Conservation (phyloP, 768 basidiomycete species). For the Xerocomellus chrysenteron region DNA sequence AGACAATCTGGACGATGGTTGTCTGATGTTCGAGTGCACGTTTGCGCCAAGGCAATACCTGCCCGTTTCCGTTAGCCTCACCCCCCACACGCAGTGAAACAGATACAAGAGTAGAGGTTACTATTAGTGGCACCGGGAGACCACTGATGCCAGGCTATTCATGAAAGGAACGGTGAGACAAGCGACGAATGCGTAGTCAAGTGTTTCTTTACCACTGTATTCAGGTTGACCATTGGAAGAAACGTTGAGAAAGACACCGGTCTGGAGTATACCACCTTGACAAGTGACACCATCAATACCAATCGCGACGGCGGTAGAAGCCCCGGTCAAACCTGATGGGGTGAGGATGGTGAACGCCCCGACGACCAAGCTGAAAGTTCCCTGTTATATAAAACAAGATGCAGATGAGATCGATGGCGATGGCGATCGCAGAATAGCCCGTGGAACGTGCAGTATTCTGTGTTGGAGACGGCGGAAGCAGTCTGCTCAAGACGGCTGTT, state of each 20-base stretch:
- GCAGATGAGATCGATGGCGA: not conserved
- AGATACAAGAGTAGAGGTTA: too few species aligned
- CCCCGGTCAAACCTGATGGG: not conserved
- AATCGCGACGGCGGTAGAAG: constrained; percentile 6
- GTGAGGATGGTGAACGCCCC: constrained; percentile 6
- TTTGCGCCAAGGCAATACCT: too few species aligned
- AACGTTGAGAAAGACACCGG: not conserved
- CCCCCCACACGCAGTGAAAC: too few species aligned
- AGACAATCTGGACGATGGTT: too few species aligned
- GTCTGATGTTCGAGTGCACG: too few species aligned
- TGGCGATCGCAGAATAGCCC: too few species aligned
- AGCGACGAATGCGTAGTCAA: too few species aligned
- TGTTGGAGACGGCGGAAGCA: not conserved
- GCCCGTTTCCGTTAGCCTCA: too few species aligned
- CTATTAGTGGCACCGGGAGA: too few species aligned
- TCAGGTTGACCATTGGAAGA: too few species aligned
- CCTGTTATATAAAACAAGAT: not conserved
- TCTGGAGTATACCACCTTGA: not conserved
- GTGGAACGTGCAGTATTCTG: not conserved
- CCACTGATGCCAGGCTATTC: constrained; percentile 12
- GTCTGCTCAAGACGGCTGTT: not conserved
- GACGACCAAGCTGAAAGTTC: constrained; percentile 4
- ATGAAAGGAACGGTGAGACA: too few species aligned
- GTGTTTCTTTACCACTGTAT: not conserved
- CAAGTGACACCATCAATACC: constrained; percentile 12